phyloP scores from a whole-genome alignment of 1,139 yeast genomes.

The Sugiyamaella pinicola region DNA sequence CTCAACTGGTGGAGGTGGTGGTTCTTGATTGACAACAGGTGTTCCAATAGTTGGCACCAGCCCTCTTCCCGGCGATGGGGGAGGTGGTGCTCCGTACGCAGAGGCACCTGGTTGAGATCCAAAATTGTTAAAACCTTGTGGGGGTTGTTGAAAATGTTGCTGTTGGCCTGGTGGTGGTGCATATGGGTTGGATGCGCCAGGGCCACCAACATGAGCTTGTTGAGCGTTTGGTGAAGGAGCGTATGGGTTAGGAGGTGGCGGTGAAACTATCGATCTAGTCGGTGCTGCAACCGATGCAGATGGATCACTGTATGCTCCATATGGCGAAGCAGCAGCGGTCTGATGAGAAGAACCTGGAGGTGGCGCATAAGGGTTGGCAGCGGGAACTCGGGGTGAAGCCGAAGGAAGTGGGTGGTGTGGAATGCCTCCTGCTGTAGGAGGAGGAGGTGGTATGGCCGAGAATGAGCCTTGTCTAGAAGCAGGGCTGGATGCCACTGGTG shows the following conservation, averaged over 20 bases:
- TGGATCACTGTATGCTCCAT: constrained; percentile 9
- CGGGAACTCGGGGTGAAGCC: constrained; percentile 30
- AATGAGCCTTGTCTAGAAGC: constrained; percentile 34
- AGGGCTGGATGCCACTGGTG: constrained; percentile 36
- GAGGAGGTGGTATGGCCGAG: constrained; percentile 29
- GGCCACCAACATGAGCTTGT: constrained; percentile 18
- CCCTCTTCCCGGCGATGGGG: constrained; percentile 28
- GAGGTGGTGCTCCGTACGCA: constrained; percentile 21
- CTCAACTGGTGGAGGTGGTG: constrained; percentile 37
- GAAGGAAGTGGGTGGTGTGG: constrained; percentile 38
- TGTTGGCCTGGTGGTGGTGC: constrained; percentile 24
- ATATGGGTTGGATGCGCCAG: constrained; percentile 23
- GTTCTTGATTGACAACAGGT: constrained; percentile 29
- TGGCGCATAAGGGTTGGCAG: constrained; percentile 31
- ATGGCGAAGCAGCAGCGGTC: constrained; percentile 44
- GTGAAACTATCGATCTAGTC: constrained; percentile 25
- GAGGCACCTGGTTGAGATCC: constrained; percentile 25
- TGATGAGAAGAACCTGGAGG: constrained; percentile 18
- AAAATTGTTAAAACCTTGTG: constrained; percentile 24
- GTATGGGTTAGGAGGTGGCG: constrained; percentile 32
- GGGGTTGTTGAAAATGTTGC: constrained; percentile 16
- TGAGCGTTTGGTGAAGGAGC: constrained; percentile 32
- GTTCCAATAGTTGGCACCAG: constrained; percentile 26
- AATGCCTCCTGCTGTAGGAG: constrained; percentile 30
- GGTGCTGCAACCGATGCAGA: constrained; percentile 20